Conservation (phyloP, 768 basidiomycete species). For the Tricholoma saponaceum region DNA sequence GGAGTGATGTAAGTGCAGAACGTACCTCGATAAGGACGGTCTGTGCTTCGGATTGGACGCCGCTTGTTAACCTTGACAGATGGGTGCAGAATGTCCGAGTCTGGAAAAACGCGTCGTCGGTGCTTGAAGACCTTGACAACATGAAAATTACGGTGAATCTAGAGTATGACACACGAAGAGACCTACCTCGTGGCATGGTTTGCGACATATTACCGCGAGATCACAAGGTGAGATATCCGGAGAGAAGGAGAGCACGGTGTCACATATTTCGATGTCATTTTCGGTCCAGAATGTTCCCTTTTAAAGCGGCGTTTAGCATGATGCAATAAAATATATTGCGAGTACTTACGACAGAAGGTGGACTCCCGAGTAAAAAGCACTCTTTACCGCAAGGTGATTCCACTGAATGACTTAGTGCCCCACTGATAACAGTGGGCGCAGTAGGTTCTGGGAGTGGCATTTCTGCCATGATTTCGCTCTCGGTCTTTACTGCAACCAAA, state of each 20-base stretch:
- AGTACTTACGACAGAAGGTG: slow-evolving; percentile 11
- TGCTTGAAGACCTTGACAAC: slow-evolving; percentile 21
- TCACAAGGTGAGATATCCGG: slow-evolving; percentile 50
- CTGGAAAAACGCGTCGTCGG: slow-evolving; percentile 19
- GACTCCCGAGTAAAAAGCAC: slow-evolving; percentile 25
- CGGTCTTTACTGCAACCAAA: neutral
- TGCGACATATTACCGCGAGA: slow-evolving; percentile 48
- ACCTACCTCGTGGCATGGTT: slow-evolving; percentile 58
- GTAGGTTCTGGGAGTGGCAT: slow-evolving; percentile 23
- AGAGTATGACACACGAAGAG: neutral
- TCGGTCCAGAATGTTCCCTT: slow-evolving; percentile 32
- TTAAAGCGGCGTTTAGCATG: slow-evolving; percentile 7
- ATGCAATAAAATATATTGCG: neutral
- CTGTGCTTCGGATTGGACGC: slow-evolving; percentile 1
- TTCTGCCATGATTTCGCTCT: slow-evolving; percentile 19
- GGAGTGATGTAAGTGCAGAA: neutral
- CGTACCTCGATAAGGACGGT: slow-evolving; percentile 10
- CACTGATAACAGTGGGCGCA: slow-evolving; percentile 19
- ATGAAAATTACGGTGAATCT: neutral
- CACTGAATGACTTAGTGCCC: slow-evolving; percentile 12
- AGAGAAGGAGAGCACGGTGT: slow-evolving; percentile 34
- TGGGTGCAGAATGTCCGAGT: slow-evolving; percentile 5
- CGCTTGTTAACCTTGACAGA: slow-evolving; percentile 4
- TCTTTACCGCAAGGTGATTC: slow-evolving; percentile 25
- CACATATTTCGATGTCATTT: slow-evolving; percentile 35